A percentile compares a stretch with the other conserved stretches of the same genome.
Evolutionary conservation across 2,329 filamentous ascomycete genomes (phyloP).

Genomic region (Aspergillus caelatus): DNA sequence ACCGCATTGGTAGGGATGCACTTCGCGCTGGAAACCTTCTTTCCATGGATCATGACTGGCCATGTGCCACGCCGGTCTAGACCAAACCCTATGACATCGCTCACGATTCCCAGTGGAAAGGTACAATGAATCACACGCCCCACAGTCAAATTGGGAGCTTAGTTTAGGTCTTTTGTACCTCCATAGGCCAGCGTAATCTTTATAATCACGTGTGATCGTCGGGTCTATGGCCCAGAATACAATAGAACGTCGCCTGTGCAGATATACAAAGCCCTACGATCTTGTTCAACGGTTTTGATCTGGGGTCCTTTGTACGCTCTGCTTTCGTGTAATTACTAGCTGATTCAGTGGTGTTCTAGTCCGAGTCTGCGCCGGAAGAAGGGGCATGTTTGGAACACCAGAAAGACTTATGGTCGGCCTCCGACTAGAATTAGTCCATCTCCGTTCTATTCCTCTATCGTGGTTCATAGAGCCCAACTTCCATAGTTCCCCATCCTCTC

Average conservation of each 20-base stretch:
- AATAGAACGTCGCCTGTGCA: not conserved
- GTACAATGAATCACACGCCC: not conserved
- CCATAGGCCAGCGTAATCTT: not conserved
- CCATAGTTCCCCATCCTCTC: too few relatives aligned
- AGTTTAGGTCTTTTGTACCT: not conserved
- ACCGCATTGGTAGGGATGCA: not conserved
- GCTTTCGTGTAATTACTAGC: not conserved
- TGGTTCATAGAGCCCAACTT: too few relatives aligned
- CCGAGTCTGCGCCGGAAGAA: too few relatives aligned
- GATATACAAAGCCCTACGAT: not conserved
- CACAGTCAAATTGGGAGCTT: too few relatives aligned
- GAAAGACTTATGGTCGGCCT: too few relatives aligned
- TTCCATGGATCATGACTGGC: not conserved
- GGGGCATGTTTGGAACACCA: rapidly evolving
- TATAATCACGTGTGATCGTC: not conserved
- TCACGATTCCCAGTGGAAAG: not conserved
- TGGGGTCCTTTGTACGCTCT: not conserved
- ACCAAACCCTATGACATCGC: not conserved
- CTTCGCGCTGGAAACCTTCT: not conserved
- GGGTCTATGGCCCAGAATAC: not conserved
- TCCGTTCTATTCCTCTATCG: too few relatives aligned
- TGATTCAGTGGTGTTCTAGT: not conserved
- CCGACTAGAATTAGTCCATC: too few relatives aligned
- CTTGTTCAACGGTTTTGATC: not conserved
- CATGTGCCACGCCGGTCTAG: not conserved